Conservation (phyloP, 768 basidiomycete species). For the Calocera cornea region DNA sequence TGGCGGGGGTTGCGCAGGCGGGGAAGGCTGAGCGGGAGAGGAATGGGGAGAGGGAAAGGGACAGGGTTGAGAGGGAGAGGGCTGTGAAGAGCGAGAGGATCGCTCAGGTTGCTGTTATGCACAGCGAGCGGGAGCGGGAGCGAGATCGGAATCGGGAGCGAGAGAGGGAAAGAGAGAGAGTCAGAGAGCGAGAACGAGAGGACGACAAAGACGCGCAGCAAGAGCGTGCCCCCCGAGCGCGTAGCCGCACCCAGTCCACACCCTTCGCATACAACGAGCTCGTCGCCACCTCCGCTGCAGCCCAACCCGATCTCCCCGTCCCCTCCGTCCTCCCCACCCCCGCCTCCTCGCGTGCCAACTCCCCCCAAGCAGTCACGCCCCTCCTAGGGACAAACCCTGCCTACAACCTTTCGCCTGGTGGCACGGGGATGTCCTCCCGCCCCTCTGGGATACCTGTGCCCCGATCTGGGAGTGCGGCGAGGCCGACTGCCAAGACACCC, state of each 20-base stretch:
- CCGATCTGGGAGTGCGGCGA: neutral
- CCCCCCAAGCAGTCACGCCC: too few species aligned
- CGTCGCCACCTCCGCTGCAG: neutral
- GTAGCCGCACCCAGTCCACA: neutral
- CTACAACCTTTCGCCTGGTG: too few species aligned
- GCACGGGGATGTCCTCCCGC: neutral
- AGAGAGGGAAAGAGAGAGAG: neutral
- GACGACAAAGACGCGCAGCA: neutral
- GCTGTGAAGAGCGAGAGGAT: neutral
- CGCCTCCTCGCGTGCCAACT: conserved; percentile 31
- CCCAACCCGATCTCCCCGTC: neutral
- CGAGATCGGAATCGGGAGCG: neutral
- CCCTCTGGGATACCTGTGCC: neutral
- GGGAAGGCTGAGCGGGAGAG: neutral
- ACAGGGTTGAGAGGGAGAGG: neutral
- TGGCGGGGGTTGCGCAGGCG: neutral
- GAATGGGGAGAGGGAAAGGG: neutral
- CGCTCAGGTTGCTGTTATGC: neutral
- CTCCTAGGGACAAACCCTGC: too few species aligned
- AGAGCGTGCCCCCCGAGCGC: neutral
- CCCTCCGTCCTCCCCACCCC: conserved; percentile 23
- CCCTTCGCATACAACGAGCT: conserved; percentile 1
- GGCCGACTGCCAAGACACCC: neutral
- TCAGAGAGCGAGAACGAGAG: neutral
- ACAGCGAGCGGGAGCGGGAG: neutral